Conservation (phyloP, 2,329 filamentous ascomycete genomes). For the Penicillium glabrum region DNA sequence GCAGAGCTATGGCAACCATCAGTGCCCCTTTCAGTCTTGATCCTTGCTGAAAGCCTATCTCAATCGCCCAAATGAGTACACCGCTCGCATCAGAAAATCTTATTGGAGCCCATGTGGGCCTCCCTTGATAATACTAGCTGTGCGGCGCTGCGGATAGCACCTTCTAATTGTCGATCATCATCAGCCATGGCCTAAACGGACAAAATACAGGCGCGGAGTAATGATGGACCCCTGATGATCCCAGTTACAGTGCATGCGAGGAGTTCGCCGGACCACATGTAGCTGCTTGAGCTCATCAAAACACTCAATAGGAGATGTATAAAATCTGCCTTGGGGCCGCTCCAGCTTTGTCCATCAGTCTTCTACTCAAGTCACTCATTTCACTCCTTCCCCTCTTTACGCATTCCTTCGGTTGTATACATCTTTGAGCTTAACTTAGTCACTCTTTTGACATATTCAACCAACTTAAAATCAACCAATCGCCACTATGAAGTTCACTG, state of each 20-base stretch:
- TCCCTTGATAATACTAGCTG: constrained; percentile 10
- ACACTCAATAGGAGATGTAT: constrained; percentile 19
- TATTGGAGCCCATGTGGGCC: constrained; percentile 16
- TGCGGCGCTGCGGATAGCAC: constrained; percentile 1
- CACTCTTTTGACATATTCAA: constrained; percentile 22
- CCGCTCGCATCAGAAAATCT: not conserved
- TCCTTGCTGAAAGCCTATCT: not conserved
- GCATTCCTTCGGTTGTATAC: constrained; percentile 2
- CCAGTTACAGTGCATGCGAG: constrained; percentile 14
- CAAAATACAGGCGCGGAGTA: constrained; percentile 2
- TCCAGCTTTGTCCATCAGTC: not conserved
- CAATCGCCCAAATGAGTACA: constrained; percentile 5
- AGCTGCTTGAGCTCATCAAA: constrained; percentile 7
- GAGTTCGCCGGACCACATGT: constrained; percentile 9
- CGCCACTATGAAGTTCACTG: constrained; percentile 39
- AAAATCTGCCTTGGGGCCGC: constrained; percentile 16
- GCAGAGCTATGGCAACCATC: constrained; percentile 2
- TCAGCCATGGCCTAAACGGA: not conserved
- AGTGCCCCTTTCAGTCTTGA: not conserved
- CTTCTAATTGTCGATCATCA: constrained; percentile 10
- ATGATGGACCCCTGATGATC: constrained; percentile 12
- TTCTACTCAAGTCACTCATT: constrained; percentile 18
- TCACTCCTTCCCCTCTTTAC: constrained; percentile 24
- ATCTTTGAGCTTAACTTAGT: constrained; percentile 2
- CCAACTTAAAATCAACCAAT: constrained; percentile 3